phyloP scores from a whole-genome alignment of 805 yeast species.

The Kazachstania martiniae region DNA sequence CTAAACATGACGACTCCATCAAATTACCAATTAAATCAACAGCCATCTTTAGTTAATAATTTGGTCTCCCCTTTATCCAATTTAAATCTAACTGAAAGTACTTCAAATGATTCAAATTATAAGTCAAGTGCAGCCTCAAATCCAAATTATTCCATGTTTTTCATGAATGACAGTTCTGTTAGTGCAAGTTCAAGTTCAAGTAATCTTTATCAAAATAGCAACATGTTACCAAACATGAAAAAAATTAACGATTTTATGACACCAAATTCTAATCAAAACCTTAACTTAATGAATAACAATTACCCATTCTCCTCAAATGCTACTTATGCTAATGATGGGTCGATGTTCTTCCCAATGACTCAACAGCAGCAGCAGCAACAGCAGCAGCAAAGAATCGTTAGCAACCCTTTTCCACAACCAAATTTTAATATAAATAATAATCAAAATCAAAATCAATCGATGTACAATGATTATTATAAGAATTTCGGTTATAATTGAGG shows the following conservation, averaged over 20 bases:
- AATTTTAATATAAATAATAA: conserved; percentile 1
- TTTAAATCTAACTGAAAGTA: conserved; percentile 2
- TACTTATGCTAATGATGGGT: too few species aligned
- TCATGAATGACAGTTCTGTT: conserved; percentile 2
- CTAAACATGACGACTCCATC: not conserved
- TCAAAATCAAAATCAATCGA: too few species aligned
- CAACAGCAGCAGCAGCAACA: not conserved
- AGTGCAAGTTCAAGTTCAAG: conserved; percentile 10
- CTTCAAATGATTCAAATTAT: not conserved
- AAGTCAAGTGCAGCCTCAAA: not conserved
- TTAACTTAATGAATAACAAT: conserved; percentile 5
- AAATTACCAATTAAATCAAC: conserved; percentile 1
- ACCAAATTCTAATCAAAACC: conserved; percentile 3
- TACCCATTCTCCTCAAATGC: too few species aligned
- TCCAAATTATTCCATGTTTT: conserved; percentile 1
- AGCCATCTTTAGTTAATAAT: conserved; percentile 1
- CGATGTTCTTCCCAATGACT: too few species aligned
- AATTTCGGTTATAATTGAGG: too few species aligned
- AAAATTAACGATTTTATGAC: conserved; percentile 4
- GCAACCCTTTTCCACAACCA: conserved; percentile 14
- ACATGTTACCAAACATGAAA: too few species aligned
- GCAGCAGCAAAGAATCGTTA: conserved; percentile 12
- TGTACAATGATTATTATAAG: too few species aligned
- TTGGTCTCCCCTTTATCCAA: conserved; percentile 4
- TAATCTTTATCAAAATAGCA: conserved; percentile 9